phyloP scores from a whole-genome alignment of 441 rosid genomes.

The Adansonia madagascariensis region DNA sequence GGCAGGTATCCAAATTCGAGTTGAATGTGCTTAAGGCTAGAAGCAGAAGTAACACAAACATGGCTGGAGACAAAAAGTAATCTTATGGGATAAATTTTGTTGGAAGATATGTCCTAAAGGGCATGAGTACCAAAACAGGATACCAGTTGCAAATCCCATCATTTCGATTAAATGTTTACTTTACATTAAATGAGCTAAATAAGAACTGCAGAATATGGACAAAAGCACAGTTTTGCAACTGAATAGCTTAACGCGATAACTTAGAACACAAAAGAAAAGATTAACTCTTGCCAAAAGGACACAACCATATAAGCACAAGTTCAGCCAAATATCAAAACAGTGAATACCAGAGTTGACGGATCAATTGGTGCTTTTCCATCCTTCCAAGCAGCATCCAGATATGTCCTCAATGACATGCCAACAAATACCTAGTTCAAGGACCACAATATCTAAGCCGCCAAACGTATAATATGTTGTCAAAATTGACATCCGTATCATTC shows the following conservation, averaged over 20 bases:
- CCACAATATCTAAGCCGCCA: constrained; percentile 25
- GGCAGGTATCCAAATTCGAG: constrained; percentile 9
- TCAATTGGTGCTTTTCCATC: constrained; percentile 97
- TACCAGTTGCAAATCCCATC: neutral
- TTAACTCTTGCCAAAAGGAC: neutral
- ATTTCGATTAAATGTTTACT: neutral
- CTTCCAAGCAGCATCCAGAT: constrained; percentile 97
- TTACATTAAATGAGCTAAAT: neutral
- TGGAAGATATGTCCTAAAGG: constrained; percentile 3
- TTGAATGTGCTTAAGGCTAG: neutral
- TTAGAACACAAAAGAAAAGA: neutral
- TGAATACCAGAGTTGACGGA: constrained; percentile 86
- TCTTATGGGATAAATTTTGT: neutral
- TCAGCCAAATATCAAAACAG: constrained; percentile 6
- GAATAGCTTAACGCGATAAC: constrained; percentile 4
- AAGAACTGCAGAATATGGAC: neutral
- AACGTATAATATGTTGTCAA: constrained; percentile 19
- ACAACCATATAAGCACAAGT: constrained; percentile 1
- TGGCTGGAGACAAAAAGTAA: neutral
- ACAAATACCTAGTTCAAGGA: constrained; percentile 69
- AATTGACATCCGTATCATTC: constrained; percentile 5
- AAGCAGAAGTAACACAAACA: constrained; percentile 5
- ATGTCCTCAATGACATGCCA: constrained; percentile 95
- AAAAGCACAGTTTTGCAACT: constrained; percentile 11
- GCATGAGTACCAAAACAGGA: neutral